A percentile compares a stretch with the other conserved stretches of the same genome.
Conservation (phyloP, 345 rosid genomes). For the Triadica sebifera region DNA sequence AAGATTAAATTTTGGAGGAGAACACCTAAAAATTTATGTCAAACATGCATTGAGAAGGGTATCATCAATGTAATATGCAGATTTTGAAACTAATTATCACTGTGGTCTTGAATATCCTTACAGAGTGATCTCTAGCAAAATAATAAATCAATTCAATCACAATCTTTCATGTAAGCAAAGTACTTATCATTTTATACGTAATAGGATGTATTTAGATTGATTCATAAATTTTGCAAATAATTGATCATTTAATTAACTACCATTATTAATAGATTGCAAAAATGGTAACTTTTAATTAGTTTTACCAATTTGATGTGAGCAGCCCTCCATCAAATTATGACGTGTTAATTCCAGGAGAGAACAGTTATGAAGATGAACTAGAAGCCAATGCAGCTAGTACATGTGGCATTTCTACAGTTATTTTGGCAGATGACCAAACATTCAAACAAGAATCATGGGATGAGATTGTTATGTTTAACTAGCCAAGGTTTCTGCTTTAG, state of each 20-base stretch:
- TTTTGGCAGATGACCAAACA: not conserved
- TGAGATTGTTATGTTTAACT: not conserved
- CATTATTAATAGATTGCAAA: not conserved
- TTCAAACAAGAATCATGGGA: not conserved
- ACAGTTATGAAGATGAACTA: no score
- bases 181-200: no score
- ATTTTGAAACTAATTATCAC: no score
- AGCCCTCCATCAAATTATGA: not conserved
- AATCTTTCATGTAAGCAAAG: no score
- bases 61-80: not conserved
- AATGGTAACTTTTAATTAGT: no score
- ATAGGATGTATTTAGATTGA: no score
- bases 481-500: not conserved
- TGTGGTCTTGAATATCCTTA: not conserved
- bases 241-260: not conserved
- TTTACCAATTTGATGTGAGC: not conserved
- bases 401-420: not conserved
- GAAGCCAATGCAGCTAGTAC: not conserved
- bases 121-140: no score
- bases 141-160: no score
- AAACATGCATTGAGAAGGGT: not conserved
- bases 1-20: not conserved
- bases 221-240: no score
- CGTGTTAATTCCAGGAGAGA: not conserved
- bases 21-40: not conserved